These are phyloP conservation scores for Leishmania mexicana DNA, from an alignment of 208 protist species.

Conservation along the genomic window DNA sequence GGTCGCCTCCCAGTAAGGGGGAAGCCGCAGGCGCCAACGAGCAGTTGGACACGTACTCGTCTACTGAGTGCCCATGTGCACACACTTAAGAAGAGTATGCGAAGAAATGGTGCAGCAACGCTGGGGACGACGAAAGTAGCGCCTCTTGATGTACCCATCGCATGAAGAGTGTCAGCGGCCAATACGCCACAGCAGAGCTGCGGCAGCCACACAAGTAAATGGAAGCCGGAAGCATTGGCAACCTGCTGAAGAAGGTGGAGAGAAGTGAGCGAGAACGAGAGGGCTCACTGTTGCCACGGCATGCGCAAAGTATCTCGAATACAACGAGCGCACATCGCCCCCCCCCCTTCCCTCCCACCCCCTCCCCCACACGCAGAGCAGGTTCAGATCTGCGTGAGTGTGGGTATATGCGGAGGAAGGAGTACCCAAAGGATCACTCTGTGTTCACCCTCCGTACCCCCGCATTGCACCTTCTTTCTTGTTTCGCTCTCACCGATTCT, in stretches of 20 bases:
- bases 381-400: not conserved
- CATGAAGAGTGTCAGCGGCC: not conserved
- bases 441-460: not conserved
- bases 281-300: not conserved
- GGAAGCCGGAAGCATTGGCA: no score
- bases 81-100: not conserved
- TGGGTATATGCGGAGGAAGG: not conserved
- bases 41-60: not conserved
- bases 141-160: not conserved
- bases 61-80: not conserved
- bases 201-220: not conserved
- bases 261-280: not conserved
- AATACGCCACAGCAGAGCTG: not conserved
- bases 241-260: not conserved
- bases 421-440: not conserved
- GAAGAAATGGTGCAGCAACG: no score
- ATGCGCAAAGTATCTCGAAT: not conserved
- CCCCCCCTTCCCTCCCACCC: no score
- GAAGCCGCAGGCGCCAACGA: not conserved
- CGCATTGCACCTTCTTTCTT: not conserved
- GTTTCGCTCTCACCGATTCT: conserved; percentile 12
- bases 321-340: not conserved
- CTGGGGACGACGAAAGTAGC: not conserved
- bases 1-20: not conserved
- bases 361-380: not conserved